Conservation (phyloP, 2,329 filamentous ascomycete species). For the Penicillium sclerotiorum region DNA sequence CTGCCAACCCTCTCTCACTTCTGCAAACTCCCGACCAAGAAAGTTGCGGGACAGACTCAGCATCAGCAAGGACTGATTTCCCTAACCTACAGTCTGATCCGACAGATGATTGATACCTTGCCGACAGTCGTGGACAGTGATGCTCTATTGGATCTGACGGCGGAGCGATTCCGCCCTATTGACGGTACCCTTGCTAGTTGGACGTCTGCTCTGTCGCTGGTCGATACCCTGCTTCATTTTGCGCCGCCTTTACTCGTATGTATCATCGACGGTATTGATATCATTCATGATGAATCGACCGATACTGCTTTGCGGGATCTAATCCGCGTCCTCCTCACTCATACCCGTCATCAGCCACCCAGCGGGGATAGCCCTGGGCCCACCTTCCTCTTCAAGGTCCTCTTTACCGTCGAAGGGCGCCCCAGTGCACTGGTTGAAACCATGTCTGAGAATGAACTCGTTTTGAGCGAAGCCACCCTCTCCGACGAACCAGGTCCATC, state of each 20-base stretch:
- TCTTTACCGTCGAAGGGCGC: constrained; percentile 39
- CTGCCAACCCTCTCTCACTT: constrained; percentile 43
- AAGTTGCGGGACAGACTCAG: constrained; percentile 23
- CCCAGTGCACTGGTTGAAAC: constrained; percentile 35
- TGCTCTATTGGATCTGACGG: constrained; percentile 36
- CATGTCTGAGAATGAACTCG: constrained; percentile 35
- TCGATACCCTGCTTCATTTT: constrained; percentile 39
- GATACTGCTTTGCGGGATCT: constrained; percentile 37
- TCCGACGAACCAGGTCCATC: constrained; percentile 21
- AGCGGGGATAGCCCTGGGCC: constrained; percentile 27
- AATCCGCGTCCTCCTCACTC: constrained; percentile 36
- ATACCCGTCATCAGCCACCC: constrained; percentile 31
- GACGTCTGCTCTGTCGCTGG: constrained; percentile 39
- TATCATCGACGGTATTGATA: constrained; percentile 40
- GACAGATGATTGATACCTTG: constrained; percentile 40
- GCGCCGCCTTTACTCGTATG: constrained; percentile 40
- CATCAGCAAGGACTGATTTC: constrained; percentile 38
- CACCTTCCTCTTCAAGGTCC: constrained; percentile 35
- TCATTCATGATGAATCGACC: constrained; percentile 35
- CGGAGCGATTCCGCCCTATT: constrained; percentile 37
- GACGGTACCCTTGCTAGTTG: constrained; percentile 39
- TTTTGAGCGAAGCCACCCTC: constrained; percentile 30
- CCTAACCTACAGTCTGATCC: constrained; percentile 42
- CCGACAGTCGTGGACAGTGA: constrained; percentile 41
- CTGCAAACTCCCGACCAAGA: constrained; percentile 31